Evolutionary conservation across 2,329 filamentous ascomycete genomes (phyloP).

Genomic region (Colletotrichum agaves): DNA sequence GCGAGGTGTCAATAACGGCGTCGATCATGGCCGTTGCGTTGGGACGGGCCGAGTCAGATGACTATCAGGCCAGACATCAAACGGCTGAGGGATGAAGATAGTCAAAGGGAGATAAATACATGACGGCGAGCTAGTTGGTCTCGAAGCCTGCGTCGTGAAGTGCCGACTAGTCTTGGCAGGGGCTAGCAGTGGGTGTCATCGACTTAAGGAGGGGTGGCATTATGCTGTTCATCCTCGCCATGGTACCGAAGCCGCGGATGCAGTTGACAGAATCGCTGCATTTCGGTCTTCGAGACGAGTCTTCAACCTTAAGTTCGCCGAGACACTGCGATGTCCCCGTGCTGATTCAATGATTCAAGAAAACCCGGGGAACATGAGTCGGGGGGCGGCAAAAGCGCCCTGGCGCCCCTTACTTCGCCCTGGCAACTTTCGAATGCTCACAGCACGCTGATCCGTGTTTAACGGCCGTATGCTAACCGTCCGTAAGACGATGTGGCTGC

Average conservation of each 20-base stretch:
- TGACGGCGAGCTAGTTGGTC: neutral
- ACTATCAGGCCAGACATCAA: neutral
- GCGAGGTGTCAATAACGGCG: neutral
- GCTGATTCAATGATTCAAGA: neutral
- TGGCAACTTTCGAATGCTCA: neutral
- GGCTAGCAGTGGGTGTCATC: neutral
- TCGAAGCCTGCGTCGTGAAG: neutral
- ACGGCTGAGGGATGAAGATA: neutral
- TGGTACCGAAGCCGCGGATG: neutral
- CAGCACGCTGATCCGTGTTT: neutral
- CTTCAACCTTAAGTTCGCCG: neutral
- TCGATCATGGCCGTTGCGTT: constrained; percentile 5
- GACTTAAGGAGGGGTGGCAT: neutral
- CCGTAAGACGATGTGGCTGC: neutral
- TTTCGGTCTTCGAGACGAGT: neutral
- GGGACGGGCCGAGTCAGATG: constrained; percentile 2
- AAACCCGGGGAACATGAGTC: constrained; percentile 2
- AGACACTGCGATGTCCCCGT: neutral
- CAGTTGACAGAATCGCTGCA: neutral
- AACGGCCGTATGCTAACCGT: neutral
- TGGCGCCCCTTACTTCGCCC: neutral
- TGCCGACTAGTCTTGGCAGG: neutral
- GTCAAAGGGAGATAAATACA: neutral
- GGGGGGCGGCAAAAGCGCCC: neutral
- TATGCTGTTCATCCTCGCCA: neutral